These are phyloP conservation scores for Endocalyx cinctus DNA, from an alignment of 2,329 filamentous ascomycete species.

Conservation along the genomic window DNA sequence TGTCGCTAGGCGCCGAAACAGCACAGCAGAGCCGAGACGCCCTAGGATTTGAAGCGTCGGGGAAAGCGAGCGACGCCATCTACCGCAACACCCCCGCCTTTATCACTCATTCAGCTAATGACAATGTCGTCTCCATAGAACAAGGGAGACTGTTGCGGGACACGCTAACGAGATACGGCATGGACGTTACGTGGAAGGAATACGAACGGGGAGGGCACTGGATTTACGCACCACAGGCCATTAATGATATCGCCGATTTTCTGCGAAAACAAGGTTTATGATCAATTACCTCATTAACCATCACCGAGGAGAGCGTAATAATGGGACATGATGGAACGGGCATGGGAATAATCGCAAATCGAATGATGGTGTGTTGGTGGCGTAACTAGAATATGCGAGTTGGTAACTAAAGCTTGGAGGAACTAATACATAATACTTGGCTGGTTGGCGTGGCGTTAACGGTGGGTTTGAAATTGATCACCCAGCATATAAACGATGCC, in stretches of 20 bases:
- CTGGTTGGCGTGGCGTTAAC: no score
- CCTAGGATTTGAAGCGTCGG: slow-evolving; percentile 18
- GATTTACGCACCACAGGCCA: slow-evolving; percentile 36
- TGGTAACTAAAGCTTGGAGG: no score
- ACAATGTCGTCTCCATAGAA: slow-evolving; percentile 33
- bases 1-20: slow-evolving; percentile 11
- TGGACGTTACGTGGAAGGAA: slow-evolving; percentile 34
- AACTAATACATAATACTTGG: no score
- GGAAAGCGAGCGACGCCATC: slow-evolving; percentile 19
- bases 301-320: no score
- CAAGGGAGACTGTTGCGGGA: slow-evolving; percentile 32
- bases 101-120: slow-evolving; percentile 40
- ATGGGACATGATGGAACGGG: no score
- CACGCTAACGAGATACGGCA: slow-evolving; percentile 31
- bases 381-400: no score
- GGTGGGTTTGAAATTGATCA: no score
- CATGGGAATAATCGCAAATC: no score
- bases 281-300: no score
- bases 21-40: slow-evolving; percentile 18
- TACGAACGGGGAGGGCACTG: slow-evolving; percentile 39
- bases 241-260: slow-evolving; percentile 36
- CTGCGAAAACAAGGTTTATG: slow-evolving; percentile 16
- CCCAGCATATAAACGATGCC: no score
- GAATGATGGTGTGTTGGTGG: no score
- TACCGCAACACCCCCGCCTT: slow-evolving; percentile 39